phyloP scores from a whole-genome alignment of 2,329 filamentous ascomycete species.

The Aureobasidium musti region DNA sequence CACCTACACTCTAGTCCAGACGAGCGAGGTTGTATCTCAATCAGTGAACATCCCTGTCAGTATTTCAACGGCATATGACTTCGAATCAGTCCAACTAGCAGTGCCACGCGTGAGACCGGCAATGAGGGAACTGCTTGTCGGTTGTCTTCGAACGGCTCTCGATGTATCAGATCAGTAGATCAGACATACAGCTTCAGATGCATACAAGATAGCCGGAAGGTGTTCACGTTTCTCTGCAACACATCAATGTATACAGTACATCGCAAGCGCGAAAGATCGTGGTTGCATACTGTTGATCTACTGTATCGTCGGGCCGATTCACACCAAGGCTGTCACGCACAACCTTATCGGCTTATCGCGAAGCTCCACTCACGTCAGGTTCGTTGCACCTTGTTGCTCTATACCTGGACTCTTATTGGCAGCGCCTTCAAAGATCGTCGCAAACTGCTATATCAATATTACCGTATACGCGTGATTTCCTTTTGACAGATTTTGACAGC shows the following conservation, averaged over 20 bases:
- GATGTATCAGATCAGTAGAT: neutral
- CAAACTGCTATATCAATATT: neutral
- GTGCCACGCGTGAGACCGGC: constrained; percentile 8
- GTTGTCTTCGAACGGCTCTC: neutral
- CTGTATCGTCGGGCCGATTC: constrained; percentile 3
- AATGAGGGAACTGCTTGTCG: neutral
- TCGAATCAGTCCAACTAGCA: constrained; percentile 1
- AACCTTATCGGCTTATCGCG: constrained; percentile 17
- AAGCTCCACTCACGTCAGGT: neutral
- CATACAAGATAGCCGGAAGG: neutral
- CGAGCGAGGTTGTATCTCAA: neutral
- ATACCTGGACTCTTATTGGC: neutral
- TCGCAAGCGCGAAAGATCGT: neutral
- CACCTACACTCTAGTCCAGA: neutral
- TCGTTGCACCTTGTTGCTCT: neutral
- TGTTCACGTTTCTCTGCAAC: neutral
- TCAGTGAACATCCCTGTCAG: neutral
- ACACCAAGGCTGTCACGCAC: neutral
- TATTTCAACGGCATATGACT: constrained; percentile 13
- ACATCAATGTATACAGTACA: neutral
- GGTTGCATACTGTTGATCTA: neutral
- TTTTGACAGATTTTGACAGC: neutral
- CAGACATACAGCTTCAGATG: neutral
- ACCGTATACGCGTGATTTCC: neutral
- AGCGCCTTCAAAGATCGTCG: neutral